Evolutionary conservation across 1,284 basidiomycete genomes (phyloP).

Genomic region (Cutaneotrichosporon dermatis): DNA sequence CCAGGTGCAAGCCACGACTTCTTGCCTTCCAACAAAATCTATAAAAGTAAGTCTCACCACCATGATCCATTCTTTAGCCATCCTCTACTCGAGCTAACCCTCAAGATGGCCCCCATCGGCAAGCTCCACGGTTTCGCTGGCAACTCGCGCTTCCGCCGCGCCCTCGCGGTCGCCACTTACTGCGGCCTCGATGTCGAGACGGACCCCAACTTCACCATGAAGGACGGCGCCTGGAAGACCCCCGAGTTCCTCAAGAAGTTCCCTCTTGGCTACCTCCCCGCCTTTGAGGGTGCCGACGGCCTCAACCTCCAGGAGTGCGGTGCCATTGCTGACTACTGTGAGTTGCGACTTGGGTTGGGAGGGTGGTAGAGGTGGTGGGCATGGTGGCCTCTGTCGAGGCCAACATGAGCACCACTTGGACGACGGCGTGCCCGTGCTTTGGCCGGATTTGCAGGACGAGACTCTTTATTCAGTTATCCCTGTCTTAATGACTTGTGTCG

Average conservation of each 20-base stretch:
- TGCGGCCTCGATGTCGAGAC: constrained; percentile 66
- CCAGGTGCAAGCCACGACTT: neutral
- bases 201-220: constrained; percentile 59
- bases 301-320: constrained; percentile 70
- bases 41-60: constrained; percentile 15
- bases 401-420: too few species aligned
- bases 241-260: constrained; percentile 74
- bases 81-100: neutral
- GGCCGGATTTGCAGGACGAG: constrained; percentile 47
- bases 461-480: constrained; percentile 56
- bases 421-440: neutral
- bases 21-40: neutral
- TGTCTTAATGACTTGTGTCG: constrained; percentile 62
- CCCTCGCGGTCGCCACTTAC: constrained; percentile 66
- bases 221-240: constrained; percentile 57
- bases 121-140: constrained; percentile 40
- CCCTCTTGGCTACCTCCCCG: constrained; percentile 79
- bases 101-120: constrained; percentile 36
- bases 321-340: constrained; percentile 84
- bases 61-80: neutral
- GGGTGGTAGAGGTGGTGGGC: neutral
- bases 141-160: constrained; percentile 54
- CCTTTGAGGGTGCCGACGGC: constrained; percentile 71
- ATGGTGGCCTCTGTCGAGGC: neutral
- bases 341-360: constrained; percentile 50